These are phyloP conservation scores for Silene uniflora DNA, from an alignment of 148 eudicot species.

Conservation along the genomic window DNA sequence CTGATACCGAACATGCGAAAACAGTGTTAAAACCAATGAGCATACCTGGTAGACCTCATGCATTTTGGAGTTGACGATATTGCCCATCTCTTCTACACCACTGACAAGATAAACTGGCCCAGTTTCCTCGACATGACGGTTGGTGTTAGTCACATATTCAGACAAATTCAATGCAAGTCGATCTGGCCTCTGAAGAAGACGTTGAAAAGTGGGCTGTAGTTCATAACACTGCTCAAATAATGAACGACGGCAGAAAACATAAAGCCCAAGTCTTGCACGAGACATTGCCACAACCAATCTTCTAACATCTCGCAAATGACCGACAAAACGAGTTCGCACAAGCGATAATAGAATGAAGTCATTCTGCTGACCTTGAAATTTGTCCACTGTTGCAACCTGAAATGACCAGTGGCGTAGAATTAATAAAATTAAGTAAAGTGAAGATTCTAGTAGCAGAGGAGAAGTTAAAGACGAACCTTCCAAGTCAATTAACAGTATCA, in stretches of 20 bases:
- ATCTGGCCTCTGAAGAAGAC: slow-evolving; percentile 79
- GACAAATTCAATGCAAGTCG: slow-evolving; percentile 63
- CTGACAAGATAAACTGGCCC: slow-evolving; percentile 60
- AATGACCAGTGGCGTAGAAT: neutral
- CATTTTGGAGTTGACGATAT: slow-evolving; percentile 64
- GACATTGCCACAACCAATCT: slow-evolving; percentile 98
- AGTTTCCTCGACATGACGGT: slow-evolving; percentile 71
- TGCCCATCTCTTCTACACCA: slow-evolving; percentile 72
- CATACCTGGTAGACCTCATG: slow-evolving; percentile 66
- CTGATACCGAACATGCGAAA: slow-evolving; percentile 1
- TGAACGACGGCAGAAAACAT: slow-evolving; percentile 88
- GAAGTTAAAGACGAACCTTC: neutral
- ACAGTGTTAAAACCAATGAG: slow-evolving; percentile 13
- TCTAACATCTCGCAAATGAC: slow-evolving; percentile 98
- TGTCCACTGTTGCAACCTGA: slow-evolving; percentile 93
- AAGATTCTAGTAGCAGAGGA: neutral
- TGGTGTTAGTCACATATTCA: slow-evolving; percentile 51
- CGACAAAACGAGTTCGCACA: slow-evolving; percentile 94
- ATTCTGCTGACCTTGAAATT: slow-evolving; percentile 99
- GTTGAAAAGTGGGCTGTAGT: slow-evolving; percentile 83
- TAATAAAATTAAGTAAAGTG: neutral
- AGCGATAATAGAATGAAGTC: slow-evolving; percentile 83
- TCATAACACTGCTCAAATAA: slow-evolving; percentile 94
- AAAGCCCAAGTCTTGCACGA: slow-evolving; percentile 95
- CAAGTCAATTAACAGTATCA: neutral